phyloP scores from a whole-genome alignment of 441 rosid genomes.

The Breynia disticha region DNA sequence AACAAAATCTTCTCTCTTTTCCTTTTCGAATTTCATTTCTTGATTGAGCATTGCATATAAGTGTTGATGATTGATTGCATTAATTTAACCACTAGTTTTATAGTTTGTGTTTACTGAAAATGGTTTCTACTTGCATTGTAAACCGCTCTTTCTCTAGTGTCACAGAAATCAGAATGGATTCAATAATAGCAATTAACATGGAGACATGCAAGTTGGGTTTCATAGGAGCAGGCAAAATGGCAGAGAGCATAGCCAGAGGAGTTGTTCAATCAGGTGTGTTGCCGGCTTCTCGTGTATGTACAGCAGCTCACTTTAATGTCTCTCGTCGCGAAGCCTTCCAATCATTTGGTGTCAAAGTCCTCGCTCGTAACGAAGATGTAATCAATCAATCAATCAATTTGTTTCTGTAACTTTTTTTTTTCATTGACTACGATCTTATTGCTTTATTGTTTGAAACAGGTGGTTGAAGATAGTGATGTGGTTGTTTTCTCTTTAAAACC shows the following conservation, averaged over 20 bases:
- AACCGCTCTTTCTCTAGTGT: too few species aligned
- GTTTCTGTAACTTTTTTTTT: slow-evolving; percentile 1
- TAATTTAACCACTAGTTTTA: too few species aligned
- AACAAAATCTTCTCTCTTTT: too few species aligned
- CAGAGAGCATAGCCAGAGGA: slow-evolving; percentile 87
- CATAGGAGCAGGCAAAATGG: slow-evolving; percentile 93
- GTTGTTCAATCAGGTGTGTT: slow-evolving; percentile 60
- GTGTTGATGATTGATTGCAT: too few species aligned
- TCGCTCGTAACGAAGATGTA: slow-evolving; percentile 48
- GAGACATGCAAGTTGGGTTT: slow-evolving; percentile 68
- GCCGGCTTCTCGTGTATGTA: slow-evolving; percentile 59
- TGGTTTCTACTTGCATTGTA: too few species aligned
- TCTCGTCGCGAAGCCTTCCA: slow-evolving; percentile 48
- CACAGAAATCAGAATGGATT: too few species aligned
- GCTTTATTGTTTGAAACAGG: slow-evolving; percentile 29
- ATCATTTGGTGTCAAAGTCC: slow-evolving; percentile 56
- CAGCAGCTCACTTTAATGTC: slow-evolving; percentile 58
- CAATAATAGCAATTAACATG: slow-evolving; percentile 24
- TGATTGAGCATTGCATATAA: too few species aligned
- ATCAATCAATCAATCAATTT: background rate
- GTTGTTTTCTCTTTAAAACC: slow-evolving; percentile 85
- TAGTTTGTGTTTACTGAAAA: too few species aligned
- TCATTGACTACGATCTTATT: background rate
- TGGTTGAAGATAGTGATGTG: slow-evolving; percentile 67
- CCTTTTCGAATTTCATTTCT: too few species aligned